Evolutionary conservation across 108 stramenopile genomes (phyloP), one percentile per base, ranked within the genome.

Genomic region (Skeletonema grethae): DNA sequence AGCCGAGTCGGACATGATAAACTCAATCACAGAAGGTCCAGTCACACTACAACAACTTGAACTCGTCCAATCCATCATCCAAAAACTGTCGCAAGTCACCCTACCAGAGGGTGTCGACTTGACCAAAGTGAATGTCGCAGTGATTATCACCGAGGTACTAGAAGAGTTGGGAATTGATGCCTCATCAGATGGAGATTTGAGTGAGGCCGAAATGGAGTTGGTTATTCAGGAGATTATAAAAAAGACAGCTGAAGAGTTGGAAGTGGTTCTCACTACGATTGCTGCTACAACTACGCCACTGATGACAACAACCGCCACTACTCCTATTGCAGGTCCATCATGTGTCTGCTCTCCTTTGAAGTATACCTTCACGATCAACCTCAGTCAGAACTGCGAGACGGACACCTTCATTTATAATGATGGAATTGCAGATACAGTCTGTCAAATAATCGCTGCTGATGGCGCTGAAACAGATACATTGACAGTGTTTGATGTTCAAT

Each of bases 311-410:
- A 28, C 25, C 25, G 25, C 43, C n/a, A 45, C 43, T n/a, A 45
- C 43, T n/a, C 0, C 43, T 4, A 45, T 13, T 28, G 25, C 25
- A 28, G 25, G 25, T 28, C 25, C 43, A n/a, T 45, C 43, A n/a
- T 80, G 79, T 48, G 48, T 34, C 7, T 80, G 79, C 70, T 63
- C 61, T 24, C 79, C 79, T 7, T 20, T 28, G 7, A 3, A 7
- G 18, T 80, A 63, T 55, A 57, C 16, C 32, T 73, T 80, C 30
- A 58, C 38, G 4, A 39, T 80, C 25, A 60, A 18, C 35, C 39
- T 72, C 5, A 43, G 10, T 20, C 10, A 59, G 13, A 32, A 60
- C 11, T 80, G 79, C 63, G 22, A 24, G 7, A 22, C 13, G n/a
- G 45, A 72, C 31, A 59, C 55, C 35, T 18, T 72, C n/a, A n/a